Percentiles rank a stretch among this genome's conserved stretches.
Evolutionary conservation across 129 eudicot genomes (phyloP).

Genomic region (Cynara cardunculus): DNA sequence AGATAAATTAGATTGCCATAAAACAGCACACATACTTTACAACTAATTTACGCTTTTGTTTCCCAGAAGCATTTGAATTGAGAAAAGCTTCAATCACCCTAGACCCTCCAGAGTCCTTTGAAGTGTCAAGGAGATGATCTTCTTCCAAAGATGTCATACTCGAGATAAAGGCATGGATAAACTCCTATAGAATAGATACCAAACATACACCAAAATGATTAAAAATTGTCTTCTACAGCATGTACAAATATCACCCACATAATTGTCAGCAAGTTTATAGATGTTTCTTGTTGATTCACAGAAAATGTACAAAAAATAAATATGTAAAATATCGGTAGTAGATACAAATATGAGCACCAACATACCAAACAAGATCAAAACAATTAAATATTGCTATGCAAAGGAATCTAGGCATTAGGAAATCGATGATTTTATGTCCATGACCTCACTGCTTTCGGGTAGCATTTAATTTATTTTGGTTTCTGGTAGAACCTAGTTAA

Average conservation of each 20-base stretch:
- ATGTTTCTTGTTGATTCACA: too few relatives aligned
- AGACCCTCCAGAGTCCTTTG: slow-evolving; percentile 85
- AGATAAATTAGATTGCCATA: neutral
- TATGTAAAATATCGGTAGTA: too few relatives aligned
- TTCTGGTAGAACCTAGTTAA: neutral
- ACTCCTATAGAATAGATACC: slow-evolving; percentile 51
- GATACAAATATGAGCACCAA: too few relatives aligned
- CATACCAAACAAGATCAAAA: too few relatives aligned
- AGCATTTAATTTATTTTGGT: too few relatives aligned
- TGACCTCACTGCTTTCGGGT: too few relatives aligned
- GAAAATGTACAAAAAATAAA: too few relatives aligned
- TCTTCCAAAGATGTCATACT: slow-evolving; percentile 86
- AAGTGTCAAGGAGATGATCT: slow-evolving; percentile 52
- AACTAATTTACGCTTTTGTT: slow-evolving; percentile 78
- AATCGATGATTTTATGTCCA: too few relatives aligned
- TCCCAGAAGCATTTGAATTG: slow-evolving; percentile 60
- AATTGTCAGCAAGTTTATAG: too few relatives aligned
- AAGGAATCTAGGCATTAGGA: too few relatives aligned
- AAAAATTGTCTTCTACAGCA: neutral
- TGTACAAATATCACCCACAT: neutral
- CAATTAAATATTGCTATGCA: too few relatives aligned
- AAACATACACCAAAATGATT: neutral
- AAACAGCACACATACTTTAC: slow-evolving; percentile 51
- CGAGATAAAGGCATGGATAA: slow-evolving; percentile 62
- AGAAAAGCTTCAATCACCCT: slow-evolving; percentile 96